Base-by-base conservation (phyloP, 768 basidiomycete species). In the Naganishia vishniacii region DNA sequence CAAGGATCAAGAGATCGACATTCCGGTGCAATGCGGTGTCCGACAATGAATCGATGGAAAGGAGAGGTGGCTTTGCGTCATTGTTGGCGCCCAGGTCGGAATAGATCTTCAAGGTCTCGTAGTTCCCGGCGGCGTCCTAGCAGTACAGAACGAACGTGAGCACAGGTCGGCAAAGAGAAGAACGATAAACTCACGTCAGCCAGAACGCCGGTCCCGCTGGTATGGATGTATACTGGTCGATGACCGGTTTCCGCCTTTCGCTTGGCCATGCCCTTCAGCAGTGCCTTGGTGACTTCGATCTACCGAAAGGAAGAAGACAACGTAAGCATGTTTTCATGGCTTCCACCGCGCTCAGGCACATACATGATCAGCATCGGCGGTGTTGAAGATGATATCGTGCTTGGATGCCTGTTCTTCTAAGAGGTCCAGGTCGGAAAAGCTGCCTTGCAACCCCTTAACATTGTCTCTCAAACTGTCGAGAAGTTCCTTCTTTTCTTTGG, bases 221-320 rank as follows among this genome's bases (percentile, higher is more conserved):
- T 77, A 40, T 77, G 73, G 23, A 77, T 77, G 47, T 73, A 70
- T 23, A 74, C 51, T 23, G 69, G 64, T 60, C 74, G 67, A 48
- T 75, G 73, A 15, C 73, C 73, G 25, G 74, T 75, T 62, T 72
- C 68, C 7, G 69, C 72, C 65, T 70, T 75, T 44, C 74, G 65
- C 40, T 62, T 60, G 49, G 73, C 72, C 66, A 69, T 60, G 40
- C 75, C 75, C 51, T 69, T 66, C 37, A 77, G 42, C 20, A 77
- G 63, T 7, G 74, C 73, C 56, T 73, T 68, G 28, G 72, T 68
- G 20, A 59, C 66, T 18, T 65, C 65, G 29, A 67, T 23, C 65
- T 67, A 18, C 7, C 7, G 13, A 34, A 16, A n/a, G 3, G 18
- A 47, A 28, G 20, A 63, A 25, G 4, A 18, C n/a, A 32, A 18